Percentiles rank a stretch among this genome's conserved stretches.
Conservation (phyloP, 2,329 filamentous ascomycete genomes). For the Tolypocladium ophioglossoides region DNA sequence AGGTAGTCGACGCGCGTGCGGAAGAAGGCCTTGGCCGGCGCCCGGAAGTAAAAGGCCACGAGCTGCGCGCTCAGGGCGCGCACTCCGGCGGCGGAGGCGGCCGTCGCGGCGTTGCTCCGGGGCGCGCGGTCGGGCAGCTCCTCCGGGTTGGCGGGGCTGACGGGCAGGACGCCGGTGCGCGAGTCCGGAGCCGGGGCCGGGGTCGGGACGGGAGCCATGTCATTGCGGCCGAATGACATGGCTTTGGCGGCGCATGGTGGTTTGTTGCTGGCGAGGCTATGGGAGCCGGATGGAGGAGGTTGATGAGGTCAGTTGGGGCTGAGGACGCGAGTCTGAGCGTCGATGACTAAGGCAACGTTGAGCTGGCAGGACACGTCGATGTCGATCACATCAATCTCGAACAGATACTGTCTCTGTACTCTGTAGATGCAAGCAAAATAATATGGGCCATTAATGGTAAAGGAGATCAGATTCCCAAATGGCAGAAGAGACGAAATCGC, state of each 20-base stretch:
- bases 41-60: slow-evolving; percentile 84
- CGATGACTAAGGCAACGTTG: not conserved
- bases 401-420: not conserved
- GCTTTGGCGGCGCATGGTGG: slow-evolving; percentile 20
- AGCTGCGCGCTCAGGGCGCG: slow-evolving; percentile 75
- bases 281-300: not conserved
- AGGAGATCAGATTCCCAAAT: not conserved
- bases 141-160: slow-evolving; percentile 25
- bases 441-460: not conserved
- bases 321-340: not conserved
- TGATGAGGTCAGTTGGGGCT: not conserved
- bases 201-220: slow-evolving; percentile 13
- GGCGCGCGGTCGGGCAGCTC: slow-evolving; percentile 34
- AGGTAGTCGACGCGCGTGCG: slow-evolving; percentile 79
- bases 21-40: slow-evolving; percentile 88
- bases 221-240: slow-evolving; percentile 24
- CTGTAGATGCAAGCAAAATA: not conserved
- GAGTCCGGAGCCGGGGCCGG: slow-evolving; percentile 14
- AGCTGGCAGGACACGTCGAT: not conserved
- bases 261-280: not conserved
- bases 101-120: slow-evolving; percentile 48
- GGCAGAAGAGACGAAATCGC: not conserved
- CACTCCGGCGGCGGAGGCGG: slow-evolving; percentile 75
- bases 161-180: slow-evolving; percentile 32
- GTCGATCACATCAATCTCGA: not conserved